Evolutionary conservation across 2,329 filamentous ascomycete genomes (phyloP).

Genomic region (Chrysoporthe austroafricana): DNA sequence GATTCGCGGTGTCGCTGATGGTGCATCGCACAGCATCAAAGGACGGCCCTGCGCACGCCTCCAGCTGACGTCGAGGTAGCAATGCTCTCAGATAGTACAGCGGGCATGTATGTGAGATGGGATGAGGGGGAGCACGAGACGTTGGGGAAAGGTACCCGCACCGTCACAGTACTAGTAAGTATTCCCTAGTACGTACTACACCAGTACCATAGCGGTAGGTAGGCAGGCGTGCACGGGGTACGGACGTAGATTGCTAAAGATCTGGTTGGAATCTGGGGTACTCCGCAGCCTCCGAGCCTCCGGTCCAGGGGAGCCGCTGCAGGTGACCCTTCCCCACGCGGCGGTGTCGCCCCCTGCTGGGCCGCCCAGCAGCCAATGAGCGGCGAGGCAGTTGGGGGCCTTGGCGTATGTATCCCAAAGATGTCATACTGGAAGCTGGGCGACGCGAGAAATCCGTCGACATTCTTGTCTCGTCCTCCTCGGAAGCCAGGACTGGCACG

Average conservation of each 20-base stretch:
- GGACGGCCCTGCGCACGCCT: neutral
- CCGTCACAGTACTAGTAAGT: too few species aligned
- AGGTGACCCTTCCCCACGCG: neutral
- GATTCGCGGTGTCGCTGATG: neutral
- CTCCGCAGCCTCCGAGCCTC: too few species aligned
- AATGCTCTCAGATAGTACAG: neutral
- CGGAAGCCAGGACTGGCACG: neutral
- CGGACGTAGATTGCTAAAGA: neutral
- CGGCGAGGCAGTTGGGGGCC: neutral
- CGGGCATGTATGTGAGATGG: neutral
- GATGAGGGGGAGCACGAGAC: too few species aligned
- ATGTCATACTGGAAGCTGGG: slow-evolving; percentile 2
- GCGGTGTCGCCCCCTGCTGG: neutral
- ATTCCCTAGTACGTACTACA: too few species aligned
- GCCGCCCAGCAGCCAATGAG: neutral
- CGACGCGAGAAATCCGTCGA: neutral
- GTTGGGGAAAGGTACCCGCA: neutral
- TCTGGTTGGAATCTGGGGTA: neutral
- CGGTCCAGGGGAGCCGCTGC: neutral
- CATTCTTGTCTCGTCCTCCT: neutral
- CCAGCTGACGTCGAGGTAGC: slow-evolving; percentile 1
- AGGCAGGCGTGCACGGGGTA: neutral
- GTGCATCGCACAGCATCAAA: neutral
- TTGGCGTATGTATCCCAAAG: neutral
- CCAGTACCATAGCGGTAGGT: too few species aligned